Evolutionary conservation across 768 basidiomycete genomes (phyloP).

Genomic region (Porphyrellus cyaneotinctus): DNA sequence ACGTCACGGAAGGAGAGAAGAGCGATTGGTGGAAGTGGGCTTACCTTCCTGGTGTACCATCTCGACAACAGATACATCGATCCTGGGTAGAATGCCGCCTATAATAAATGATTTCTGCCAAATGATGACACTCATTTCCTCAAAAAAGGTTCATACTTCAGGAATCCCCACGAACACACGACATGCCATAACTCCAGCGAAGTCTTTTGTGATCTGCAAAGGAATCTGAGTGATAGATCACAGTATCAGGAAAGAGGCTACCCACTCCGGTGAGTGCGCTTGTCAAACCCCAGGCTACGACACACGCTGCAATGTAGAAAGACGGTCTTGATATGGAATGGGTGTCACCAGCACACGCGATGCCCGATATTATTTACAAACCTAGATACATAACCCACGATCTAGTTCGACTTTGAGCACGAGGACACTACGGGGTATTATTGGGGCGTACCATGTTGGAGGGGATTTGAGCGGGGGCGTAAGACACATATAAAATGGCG

Average conservation of each 20-base stretch:
- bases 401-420: constrained; percentile 29
- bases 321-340: constrained; percentile 44
- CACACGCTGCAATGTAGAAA: constrained; percentile 56
- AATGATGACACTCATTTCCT: not conserved
- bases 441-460: constrained; percentile 52
- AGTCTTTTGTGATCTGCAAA: constrained; percentile 49
- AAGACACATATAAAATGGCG: constrained; percentile 53
- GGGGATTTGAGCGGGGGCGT: constrained; percentile 62
- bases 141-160: constrained; percentile 33
- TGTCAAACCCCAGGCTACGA: constrained; percentile 59
- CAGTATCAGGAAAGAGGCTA: not conserved
- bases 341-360: not conserved
- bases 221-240: not conserved
- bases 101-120: not conserved
- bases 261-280: constrained; percentile 58
- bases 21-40: not conserved
- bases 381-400: constrained; percentile 54
- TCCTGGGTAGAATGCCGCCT: constrained; percentile 67
- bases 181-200: constrained; percentile 50
- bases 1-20: not conserved
- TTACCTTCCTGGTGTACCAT: constrained; percentile 48
- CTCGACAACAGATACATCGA: constrained; percentile 44
- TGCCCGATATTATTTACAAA: constrained; percentile 16
- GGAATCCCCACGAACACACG: constrained; percentile 62
- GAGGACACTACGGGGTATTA: too few relatives aligned